Evolutionary conservation across 768 basidiomycete species (phyloP), one percentile per base, ranked within the genome.

Genomic region (Tylopilus balloui): DNA sequence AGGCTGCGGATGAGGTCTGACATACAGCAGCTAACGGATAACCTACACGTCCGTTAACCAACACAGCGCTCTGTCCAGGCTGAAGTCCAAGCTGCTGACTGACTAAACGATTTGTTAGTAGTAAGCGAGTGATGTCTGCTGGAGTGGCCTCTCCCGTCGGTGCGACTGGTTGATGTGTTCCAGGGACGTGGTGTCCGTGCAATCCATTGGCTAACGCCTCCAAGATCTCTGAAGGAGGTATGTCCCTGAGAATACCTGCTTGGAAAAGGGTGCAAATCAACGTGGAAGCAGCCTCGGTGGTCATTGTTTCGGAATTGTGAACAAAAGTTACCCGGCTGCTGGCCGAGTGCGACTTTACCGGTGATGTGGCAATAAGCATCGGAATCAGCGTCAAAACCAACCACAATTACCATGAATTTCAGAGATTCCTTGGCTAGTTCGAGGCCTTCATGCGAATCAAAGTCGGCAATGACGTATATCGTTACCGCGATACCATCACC

Each of bases 11-110:
- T 50, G 40, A 55, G 52, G 50, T 12, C 37, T 36, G 45, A 31
- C 25, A 25, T 29, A 25, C 23, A 23, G 5, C 3, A 3, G 17
- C 21, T 17, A 21, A 49, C 9, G 20, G 3, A 50, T 14, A 8
- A 71, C 86, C 63, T 61, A 94, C 92, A 27, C 94, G 75, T 21
- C 94, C 95, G 57, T 96, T 96, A 44, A 89, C 71, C 29, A 94
- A 52, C 31, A 97, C 50, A 1, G 77, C 88, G 19, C 73, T 72
- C 49, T 84, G 68, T 0, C 85, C 86, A 2, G 83, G 78, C 13
- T 63, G 56, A 23, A 93, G 59, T n/a, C 76, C 75, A 3, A 91
- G 57, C 44, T 78, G 77, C 23, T 80, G 71, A 3, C 74, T 73
- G 13, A 89, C 58, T 19, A 80, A 60, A 28, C 73, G 71, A 50